Evolutionary conservation across 2,329 filamentous ascomycete species (phyloP).

Genomic region (Fusarium coicis): DNA sequence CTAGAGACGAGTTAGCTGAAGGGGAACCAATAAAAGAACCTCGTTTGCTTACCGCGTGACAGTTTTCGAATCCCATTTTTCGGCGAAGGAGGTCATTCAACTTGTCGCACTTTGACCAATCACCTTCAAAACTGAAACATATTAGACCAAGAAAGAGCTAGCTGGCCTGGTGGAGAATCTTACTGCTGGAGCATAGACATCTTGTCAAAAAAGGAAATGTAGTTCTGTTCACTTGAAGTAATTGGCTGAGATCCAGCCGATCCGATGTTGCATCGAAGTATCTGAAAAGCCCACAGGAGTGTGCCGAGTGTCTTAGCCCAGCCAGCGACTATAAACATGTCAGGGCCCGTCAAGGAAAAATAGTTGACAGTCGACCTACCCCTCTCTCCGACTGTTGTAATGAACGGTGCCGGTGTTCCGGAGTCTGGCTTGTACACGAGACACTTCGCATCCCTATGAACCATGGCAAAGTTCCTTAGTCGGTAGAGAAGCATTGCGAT

Average conservation of each 20-base stretch:
- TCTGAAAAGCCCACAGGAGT: not conserved
- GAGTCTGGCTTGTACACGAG: not conserved
- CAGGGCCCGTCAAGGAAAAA: not conserved
- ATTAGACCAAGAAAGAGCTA: not conserved
- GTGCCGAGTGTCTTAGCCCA: not conserved
- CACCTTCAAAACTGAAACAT: not conserved
- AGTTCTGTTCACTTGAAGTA: not conserved
- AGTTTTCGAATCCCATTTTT: not conserved
- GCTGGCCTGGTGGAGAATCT: fast-evolving
- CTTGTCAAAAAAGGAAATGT: not conserved
- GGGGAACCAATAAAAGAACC: fast-evolving
- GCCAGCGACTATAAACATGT: not conserved
- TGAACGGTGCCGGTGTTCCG: not conserved
- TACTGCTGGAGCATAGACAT: not conserved
- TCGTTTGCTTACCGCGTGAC: not conserved
- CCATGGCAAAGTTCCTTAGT: not conserved
- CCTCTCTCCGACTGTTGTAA: not conserved
- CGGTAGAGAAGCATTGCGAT: not conserved
- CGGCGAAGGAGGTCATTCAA: not conserved
- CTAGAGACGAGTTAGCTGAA: not conserved
- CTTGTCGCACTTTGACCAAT: not conserved
- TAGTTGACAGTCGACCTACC: not conserved
- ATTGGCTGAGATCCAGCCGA: not conserved
- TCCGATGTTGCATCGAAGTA: not conserved
- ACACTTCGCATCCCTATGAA: not conserved